These are phyloP conservation scores for Geranomyces michiganensis DNA, from an alignment of 192 early-diverging fungal species.

Conservation along the genomic window DNA sequence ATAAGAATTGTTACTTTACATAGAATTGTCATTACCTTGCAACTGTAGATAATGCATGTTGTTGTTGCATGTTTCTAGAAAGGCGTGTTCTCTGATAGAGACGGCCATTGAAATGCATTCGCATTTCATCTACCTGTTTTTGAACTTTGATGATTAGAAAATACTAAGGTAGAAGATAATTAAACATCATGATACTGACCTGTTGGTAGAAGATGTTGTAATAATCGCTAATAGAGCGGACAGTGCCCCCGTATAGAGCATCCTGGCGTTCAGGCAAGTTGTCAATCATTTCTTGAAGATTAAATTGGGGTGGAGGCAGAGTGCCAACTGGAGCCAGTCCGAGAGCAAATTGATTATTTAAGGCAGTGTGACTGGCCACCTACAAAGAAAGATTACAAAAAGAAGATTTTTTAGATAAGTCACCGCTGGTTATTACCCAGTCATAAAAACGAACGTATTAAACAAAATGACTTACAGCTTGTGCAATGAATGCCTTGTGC, in stretches of 20 bases:
- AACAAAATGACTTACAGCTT: too few species aligned
- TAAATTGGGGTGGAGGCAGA: neutral
- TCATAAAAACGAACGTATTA: too few species aligned
- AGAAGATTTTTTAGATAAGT: neutral
- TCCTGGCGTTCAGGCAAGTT: neutral
- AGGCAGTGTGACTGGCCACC: neutral
- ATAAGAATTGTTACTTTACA: too few species aligned
- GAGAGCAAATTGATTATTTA: neutral
- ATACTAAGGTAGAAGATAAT: too few species aligned
- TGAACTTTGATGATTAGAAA: too few species aligned
- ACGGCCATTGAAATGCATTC: neutral
- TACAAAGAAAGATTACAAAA: constrained; percentile 2
- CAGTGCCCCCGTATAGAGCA: neutral
- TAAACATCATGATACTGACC: too few species aligned
- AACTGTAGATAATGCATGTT: too few species aligned
- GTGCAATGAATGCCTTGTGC: neutral
- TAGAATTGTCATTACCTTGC: too few species aligned
- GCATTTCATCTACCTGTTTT: neutral
- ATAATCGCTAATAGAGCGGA: neutral
- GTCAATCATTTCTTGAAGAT: constrained; percentile 4
- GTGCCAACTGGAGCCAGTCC: neutral
- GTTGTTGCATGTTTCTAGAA: too few species aligned
- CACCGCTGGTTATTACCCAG: too few species aligned
- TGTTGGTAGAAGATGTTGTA: neutral
- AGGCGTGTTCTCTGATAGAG: neutral